Evolutionary conservation across 2,329 filamentous ascomycete species (phyloP), one percentile per base, ranked within the genome.

Genomic region (Zarea fungicola): DNA sequence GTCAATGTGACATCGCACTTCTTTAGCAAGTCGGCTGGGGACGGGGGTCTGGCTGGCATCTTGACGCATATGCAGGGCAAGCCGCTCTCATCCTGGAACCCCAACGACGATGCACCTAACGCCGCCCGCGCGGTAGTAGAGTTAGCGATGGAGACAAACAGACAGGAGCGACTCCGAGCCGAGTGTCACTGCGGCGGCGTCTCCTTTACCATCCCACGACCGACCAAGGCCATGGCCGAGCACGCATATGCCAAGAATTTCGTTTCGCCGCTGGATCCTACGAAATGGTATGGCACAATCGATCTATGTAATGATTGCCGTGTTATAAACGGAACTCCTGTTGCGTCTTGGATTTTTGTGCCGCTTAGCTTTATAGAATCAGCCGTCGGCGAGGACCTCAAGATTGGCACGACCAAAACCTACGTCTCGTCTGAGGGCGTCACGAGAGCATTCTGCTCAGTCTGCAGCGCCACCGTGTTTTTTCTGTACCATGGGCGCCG

Each of bases 101-200:
- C 70, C 3, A 48, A 57, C 0, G 55, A 58, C 14, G 58, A 60
- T 3, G 56, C 58, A 26, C 55, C 61, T 10, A 49, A 55, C 18
- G 60, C 58, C 26, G 60, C 59, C 35, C 34, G 62, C 6, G 52
- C 62, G 25, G 56, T 62, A 35, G 53, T 60, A 5, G 18, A 60
- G 39, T 50, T 56, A 0, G 67, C 71, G 51, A 46, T 63, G 7
- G 68, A 66, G 5, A 42, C 48, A 1, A 57, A 66, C 8, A 70
- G 69, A 9, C 55, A 64, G 35, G 66, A 73, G 31, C 57, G 65
- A 16, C 63, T 77, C 10, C 65, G 67, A 0, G 73, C 64, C 0
- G 52, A 73, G 52, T 77, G 74, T 53, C 62, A 68, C 48, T 77
- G 74, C 49, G 70, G 68, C 34, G 73, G 74, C 9, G 68, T 77